Base-by-base conservation (phyloP, 345 rosid species). In the Abelmoschus esculentus region DNA sequence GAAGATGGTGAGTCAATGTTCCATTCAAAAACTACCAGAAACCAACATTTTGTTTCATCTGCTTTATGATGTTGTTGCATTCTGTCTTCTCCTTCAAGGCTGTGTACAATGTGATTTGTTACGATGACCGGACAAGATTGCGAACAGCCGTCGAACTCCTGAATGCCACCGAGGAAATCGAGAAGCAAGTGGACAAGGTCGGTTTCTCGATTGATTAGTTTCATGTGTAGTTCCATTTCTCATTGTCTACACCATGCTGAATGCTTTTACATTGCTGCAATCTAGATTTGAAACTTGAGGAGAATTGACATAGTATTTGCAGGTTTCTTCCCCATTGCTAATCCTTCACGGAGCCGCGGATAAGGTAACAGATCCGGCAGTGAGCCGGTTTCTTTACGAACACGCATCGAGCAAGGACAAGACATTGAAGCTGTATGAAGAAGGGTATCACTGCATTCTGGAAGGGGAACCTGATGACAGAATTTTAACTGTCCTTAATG, bases 321-420 rank as follows among this genome's bases (percentile, higher is more conserved):
- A 93, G 98, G 91, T 91, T 55, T 87, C 95, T 26, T 76, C 91
- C 68, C 98, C 98, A 18, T 69, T 93, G 77, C 76, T 91, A 76
- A 85, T 93, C 66, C 87, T 93, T 70, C 98, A 89, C 31, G 97
- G 97, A 75, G 97, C 87, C 18, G 92, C 84, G 1, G 98, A 93
- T 71, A 88, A 83, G 84, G 86, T 93, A 53, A 93, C 98, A 0
- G 98, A 91, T 85, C 97, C 97, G 7, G 58, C 66, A 12, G 84
- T 90, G 76, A 93, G 98, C 80, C 72, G 74, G 73, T 93, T 93
- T 77, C 95, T 93, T 13, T 85, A 87, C 18, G 81, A 89, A 55
- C 78, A 79, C 69, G 89, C 96, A 69, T 82, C 91, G 1, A 89
- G 96, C 85, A 74, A 80, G 73, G 97, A 91, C 80, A 93, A 91